Percentiles rank a stretch among this genome's conserved stretches.
phyloP scores from a whole-genome alignment of 495 filamentous ascomycete species.

The Rhypophila decipiens region DNA sequence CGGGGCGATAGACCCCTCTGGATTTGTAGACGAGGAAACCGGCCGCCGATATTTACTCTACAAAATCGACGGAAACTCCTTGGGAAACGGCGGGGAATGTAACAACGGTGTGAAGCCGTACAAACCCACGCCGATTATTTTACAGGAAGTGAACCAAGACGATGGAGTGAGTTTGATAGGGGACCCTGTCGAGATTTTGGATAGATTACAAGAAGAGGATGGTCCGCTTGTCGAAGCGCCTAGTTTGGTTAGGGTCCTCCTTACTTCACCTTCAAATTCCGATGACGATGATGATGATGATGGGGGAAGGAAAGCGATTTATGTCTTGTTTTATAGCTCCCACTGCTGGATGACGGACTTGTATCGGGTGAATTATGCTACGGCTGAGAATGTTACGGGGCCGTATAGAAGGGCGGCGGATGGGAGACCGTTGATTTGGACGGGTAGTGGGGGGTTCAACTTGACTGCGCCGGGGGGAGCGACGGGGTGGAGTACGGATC shows the following conservation, averaged over 20 bases:
- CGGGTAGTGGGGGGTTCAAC: constrained; percentile 27
- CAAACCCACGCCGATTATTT: constrained; percentile 51
- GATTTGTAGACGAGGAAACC: constrained; percentile 43
- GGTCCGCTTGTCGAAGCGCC: constrained; percentile 61
- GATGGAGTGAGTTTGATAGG: constrained; percentile 50
- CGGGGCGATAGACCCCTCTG: constrained; percentile 54
- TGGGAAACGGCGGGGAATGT: constrained; percentile 52
- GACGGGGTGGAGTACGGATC: constrained; percentile 32
- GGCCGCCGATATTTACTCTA: constrained; percentile 53
- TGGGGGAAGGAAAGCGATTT: constrained; percentile 16
- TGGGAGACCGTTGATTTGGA: constrained; percentile 29
- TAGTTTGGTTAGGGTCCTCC: constrained; percentile 34
- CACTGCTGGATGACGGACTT: constrained; percentile 46
- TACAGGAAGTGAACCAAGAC: constrained; percentile 43
- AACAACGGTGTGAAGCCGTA: constrained; percentile 45
- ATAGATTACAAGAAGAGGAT: constrained; percentile 44
- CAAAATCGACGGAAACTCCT: constrained; percentile 57
- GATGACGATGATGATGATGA: neutral
- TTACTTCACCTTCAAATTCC: too few species aligned
- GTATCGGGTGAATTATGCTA: constrained; percentile 54
- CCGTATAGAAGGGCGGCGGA: constrained; percentile 35
- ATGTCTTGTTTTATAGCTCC: constrained; percentile 57
- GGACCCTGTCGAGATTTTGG: constrained; percentile 46
- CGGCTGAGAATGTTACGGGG: constrained; percentile 36
- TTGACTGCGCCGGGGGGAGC: constrained; percentile 50